These are phyloP conservation scores for Cercis canadensis DNA, from an alignment of 306 rosid species.

Conservation along the genomic window DNA sequence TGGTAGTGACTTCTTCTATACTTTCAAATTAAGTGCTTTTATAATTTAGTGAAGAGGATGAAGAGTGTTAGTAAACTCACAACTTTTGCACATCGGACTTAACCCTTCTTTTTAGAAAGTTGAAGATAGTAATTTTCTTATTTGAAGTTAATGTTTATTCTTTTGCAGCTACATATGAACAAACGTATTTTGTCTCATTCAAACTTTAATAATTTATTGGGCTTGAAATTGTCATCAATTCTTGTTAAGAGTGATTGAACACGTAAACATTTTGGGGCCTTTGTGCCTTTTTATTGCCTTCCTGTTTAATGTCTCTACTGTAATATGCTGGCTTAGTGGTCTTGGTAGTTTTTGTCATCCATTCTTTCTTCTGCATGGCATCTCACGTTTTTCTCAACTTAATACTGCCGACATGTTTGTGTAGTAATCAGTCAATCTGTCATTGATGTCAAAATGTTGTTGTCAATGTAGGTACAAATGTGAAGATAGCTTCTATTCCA, in stretches of 20 bases:
- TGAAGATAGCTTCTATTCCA: conserved; percentile 75
- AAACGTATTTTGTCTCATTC: neutral
- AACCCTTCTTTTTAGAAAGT: neutral
- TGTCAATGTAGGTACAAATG: conserved; percentile 76
- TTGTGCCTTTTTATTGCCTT: conserved; percentile 14
- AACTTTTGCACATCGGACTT: conserved; percentile 13
- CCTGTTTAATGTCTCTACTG: neutral
- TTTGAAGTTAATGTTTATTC: neutral
- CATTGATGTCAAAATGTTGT: conserved; percentile 19
- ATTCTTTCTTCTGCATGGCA: conserved; percentile 18
- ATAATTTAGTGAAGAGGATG: neutral
- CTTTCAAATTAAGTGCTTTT: conserved; percentile 14
- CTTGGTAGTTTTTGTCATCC: neutral
- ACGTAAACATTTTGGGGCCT: neutral
- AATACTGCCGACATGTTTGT: neutral
- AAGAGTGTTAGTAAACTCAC: neutral
- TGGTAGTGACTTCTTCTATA: neutral
- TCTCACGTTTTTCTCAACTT: conserved; percentile 13
- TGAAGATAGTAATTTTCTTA: neutral
- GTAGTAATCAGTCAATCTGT: conserved; percentile 19
- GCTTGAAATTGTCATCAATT: conserved; percentile 3
- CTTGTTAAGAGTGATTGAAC: conserved; percentile 3
- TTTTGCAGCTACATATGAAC: neutral
- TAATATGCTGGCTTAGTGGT: neutral
- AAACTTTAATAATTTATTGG: neutral